phyloP scores from a whole-genome alignment of 1,284 basidiomycete genomes.

The Cryptococcus wingfieldii region DNA sequence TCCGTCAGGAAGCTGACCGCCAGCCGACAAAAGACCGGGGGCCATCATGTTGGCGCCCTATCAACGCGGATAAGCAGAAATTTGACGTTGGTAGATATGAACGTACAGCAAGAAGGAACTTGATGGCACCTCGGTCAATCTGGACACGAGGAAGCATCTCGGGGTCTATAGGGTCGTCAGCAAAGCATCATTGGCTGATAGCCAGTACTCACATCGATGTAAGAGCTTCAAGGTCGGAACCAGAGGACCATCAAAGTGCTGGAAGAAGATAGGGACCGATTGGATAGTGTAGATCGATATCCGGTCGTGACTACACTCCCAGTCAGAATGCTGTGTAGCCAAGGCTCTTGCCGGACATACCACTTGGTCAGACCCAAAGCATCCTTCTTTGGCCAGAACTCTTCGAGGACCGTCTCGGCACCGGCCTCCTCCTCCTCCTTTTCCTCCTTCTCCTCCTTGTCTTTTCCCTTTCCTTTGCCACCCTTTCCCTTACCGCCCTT shows the following conservation, averaged over 20 bases:
- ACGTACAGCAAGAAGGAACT: constrained; percentile 75
- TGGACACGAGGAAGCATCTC: constrained; percentile 80
- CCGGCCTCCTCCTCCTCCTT: constrained; percentile 50
- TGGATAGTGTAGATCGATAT: constrained; percentile 87
- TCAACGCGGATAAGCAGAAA: not conserved
- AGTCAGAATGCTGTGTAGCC: not conserved
- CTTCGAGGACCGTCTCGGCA: constrained; percentile 68
- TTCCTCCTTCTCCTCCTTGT: constrained; percentile 26
- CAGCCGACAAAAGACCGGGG: constrained; percentile 88
- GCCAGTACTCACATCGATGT: constrained; percentile 71
- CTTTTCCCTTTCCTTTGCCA: constrained; percentile 29
- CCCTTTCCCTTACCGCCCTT: constrained; percentile 39
- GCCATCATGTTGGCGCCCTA: constrained; percentile 92
- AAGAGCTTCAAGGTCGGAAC: constrained; percentile 82
- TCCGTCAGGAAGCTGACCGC: constrained; percentile 79
- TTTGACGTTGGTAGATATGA: not conserved
- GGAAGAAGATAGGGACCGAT: constrained; percentile 86
- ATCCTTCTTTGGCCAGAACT: constrained; percentile 99
- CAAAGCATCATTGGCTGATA: not conserved
- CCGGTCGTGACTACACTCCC: constrained; percentile 74
- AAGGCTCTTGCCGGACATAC: constrained; percentile 54
- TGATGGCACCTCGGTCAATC: constrained; percentile 95
- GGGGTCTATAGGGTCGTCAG: constrained; percentile 61
- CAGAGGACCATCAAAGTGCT: constrained; percentile 92
- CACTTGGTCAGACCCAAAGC: constrained; percentile 87